Conservation (phyloP, 257 asterid genomes). For the Rhazya stricta region DNA sequence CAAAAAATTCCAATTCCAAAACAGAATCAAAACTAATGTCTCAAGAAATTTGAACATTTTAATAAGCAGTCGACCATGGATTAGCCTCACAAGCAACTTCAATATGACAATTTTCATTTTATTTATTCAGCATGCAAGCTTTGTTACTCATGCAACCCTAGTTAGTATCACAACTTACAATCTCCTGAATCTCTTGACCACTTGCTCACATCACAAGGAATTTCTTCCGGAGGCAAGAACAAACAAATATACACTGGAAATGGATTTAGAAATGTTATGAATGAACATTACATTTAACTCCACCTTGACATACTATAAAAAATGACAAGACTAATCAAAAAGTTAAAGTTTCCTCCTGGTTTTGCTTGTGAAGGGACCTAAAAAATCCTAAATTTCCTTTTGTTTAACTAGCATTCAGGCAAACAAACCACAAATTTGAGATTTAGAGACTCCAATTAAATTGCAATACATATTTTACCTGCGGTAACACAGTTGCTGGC, state of each 20-base stretch:
- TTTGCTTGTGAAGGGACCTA: neutral
- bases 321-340: neutral
- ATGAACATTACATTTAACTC: neutral
- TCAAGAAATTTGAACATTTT: neutral
- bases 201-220: neutral
- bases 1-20: neutral
- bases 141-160: neutral
- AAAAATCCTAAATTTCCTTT: neutral
- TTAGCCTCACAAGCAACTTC: neutral
- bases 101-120: neutral
- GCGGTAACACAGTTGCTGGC: conserved; percentile 92
- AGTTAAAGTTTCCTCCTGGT: neutral
- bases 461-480: conserved; percentile 39
- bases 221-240: neutral
- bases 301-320: neutral
- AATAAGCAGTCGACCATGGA: neutral
- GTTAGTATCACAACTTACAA: neutral
- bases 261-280: neutral
- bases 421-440: neutral
- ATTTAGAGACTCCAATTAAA: neutral
- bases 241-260: neutral
- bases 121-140: neutral
- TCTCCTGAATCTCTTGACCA: neutral
- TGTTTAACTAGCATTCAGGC: neutral
- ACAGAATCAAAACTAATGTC: neutral